A percentile compares a stretch with the other conserved stretches of the same genome.
Conservation (phyloP, 2,329 filamentous ascomycete species). For the Didymella keratinophila region DNA sequence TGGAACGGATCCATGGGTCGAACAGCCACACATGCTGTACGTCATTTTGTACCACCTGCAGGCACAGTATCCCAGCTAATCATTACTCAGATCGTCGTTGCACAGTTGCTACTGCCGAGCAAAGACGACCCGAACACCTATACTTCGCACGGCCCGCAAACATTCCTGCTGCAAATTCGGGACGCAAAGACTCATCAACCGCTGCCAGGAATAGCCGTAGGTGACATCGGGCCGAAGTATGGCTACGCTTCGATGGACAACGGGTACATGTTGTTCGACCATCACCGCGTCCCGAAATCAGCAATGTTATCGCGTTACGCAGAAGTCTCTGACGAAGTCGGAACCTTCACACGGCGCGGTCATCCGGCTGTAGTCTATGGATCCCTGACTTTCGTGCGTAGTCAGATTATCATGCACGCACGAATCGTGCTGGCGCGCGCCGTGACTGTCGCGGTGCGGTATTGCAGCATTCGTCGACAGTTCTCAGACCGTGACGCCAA, state of each 20-base stretch:
- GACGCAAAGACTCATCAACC: constrained; percentile 59
- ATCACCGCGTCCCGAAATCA: constrained; percentile 57
- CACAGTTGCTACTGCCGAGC: constrained; percentile 58
- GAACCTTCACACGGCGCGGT: constrained; percentile 56
- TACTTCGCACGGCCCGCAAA: constrained; percentile 59
- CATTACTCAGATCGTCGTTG: constrained; percentile 56
- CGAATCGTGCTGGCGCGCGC: constrained; percentile 61
- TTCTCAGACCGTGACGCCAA: constrained; percentile 59
- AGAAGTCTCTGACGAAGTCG: constrained; percentile 56
- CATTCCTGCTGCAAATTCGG: constrained; percentile 62
- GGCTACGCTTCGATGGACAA: constrained; percentile 63
- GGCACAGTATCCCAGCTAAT: constrained; percentile 14
- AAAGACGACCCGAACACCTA: constrained; percentile 41
- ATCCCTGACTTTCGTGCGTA: constrained; percentile 59
- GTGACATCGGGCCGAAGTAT: constrained; percentile 65
- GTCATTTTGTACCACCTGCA: constrained; percentile 21
- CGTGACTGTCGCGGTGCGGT: constrained; percentile 62
- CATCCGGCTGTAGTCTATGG: constrained; percentile 61
- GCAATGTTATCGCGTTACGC: constrained; percentile 61
- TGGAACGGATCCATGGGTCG: constrained; percentile 63
- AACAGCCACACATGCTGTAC: constrained; percentile 61
- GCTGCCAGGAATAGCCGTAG: constrained; percentile 58
- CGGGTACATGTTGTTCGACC: constrained; percentile 62
- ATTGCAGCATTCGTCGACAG: constrained; percentile 59
- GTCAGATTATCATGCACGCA: constrained; percentile 59